Conservation (phyloP, 768 basidiomycete genomes). For the Asterophora parasitica region DNA sequence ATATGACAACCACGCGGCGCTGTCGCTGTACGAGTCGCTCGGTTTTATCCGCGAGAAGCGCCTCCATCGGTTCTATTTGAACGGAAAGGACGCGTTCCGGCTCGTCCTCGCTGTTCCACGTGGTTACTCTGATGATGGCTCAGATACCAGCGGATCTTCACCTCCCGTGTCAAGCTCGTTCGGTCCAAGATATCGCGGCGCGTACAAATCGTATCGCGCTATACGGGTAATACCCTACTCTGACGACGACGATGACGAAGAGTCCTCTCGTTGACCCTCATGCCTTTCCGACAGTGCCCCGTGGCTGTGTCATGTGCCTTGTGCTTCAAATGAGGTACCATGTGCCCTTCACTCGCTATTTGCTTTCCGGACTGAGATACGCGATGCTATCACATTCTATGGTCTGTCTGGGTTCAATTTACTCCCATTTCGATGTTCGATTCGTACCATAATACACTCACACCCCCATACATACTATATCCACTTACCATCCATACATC, state of each 20-base stretch:
- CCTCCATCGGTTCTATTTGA: constrained; percentile 91
- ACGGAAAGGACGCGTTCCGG: constrained; percentile 93
- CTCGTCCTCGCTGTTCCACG: constrained; percentile 62
- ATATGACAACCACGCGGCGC: constrained; percentile 83
- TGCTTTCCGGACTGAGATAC: too few relatives aligned
- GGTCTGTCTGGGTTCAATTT: background rate
- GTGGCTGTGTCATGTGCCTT: too few relatives aligned
- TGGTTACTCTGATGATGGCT: constrained; percentile 30
- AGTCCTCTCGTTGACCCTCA: constrained; percentile 29
- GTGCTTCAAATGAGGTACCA: too few relatives aligned
- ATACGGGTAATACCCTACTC: constrained; percentile 42
- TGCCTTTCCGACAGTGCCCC: background rate
- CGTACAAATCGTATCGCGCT: constrained; percentile 29
- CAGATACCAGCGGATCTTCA: constrained; percentile 25
- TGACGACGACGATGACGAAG: constrained; percentile 38
- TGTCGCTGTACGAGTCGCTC: constrained; percentile 85
- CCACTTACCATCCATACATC: background rate
- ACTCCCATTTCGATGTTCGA: background rate
- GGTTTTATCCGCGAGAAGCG: constrained; percentile 97
- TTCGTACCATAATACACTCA: background rate
- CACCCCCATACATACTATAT: background rate
- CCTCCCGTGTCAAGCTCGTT: constrained; percentile 16
- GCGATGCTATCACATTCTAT: background rate
- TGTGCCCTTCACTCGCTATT: too few relatives aligned
- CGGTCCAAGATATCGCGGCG: constrained; percentile 18